A percentile compares a stretch with the other conserved stretches of the same genome.
These are phyloP conservation scores for Noccaea bulbosa DNA, from an alignment of 345 rosid genomes.

Conservation along the genomic window DNA sequence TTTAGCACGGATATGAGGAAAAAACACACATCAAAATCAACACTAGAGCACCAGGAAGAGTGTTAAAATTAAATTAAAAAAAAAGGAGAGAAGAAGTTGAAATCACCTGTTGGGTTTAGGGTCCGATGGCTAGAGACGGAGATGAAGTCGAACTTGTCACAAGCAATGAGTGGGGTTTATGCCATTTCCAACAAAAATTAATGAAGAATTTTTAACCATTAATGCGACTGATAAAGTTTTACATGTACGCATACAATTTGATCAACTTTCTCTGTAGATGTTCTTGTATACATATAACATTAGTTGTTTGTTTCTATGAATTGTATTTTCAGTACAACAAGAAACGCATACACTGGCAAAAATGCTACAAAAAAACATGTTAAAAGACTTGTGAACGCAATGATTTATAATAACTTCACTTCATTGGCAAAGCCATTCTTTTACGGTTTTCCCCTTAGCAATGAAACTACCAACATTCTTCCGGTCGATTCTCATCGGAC, in stretches of 20 bases:
- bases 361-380: background rate
- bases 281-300: no score
- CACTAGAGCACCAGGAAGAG: no score
- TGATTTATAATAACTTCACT: conserved; percentile 15
- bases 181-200: background rate
- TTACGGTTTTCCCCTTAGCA: conserved; percentile 66
- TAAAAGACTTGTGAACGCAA: conserved; percentile 8
- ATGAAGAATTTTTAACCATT: background rate
- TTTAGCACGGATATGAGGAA: no score
- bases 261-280: background rate
- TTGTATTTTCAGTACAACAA: background rate
- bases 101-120: no score
- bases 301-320: background rate
- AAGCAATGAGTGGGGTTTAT: no score
- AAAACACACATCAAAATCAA: no score
- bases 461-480: conserved; percentile 72
- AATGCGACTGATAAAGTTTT: background rate
- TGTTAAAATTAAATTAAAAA: no score
- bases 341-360: background rate
- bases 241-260: no score
- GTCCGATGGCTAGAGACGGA: no score
- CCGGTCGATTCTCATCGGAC: conserved; percentile 77
- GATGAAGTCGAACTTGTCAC: no score
- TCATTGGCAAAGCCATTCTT: conserved; percentile 55
- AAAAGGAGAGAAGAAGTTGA: no score